Evolutionary conservation across 108 stramenopile species (phyloP).

Genomic region (Licmophora abbreviata): DNA sequence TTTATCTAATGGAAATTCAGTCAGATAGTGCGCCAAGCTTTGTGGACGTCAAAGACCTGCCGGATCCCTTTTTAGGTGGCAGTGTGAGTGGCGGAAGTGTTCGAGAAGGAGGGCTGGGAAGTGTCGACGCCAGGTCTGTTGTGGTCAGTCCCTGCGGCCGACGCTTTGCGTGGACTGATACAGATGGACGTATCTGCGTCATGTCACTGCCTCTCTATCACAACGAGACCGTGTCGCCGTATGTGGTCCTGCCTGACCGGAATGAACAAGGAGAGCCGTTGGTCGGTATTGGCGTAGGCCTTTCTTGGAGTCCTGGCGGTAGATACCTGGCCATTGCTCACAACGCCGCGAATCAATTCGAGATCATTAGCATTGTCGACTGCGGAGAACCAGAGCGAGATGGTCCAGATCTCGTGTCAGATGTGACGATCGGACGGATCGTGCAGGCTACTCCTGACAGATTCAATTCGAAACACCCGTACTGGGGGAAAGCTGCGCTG

Average conservation of each 20-base stretch:
- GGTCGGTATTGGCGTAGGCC: constrained; percentile 25
- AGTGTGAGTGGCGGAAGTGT: constrained; percentile 47
- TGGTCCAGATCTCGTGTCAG: constrained; percentile 13
- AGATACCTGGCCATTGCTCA: constrained; percentile 54
- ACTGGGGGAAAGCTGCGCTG: constrained; percentile 38
- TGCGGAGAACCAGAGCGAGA: constrained; percentile 32
- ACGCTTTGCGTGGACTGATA: constrained; percentile 53
- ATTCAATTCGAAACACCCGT: constrained; percentile 35
- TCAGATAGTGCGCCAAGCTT: constrained; percentile 23
- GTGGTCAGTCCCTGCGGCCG: constrained; percentile 60
- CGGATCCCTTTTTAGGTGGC: constrained; percentile 59
- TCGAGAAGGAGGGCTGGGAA: constrained; percentile 50
- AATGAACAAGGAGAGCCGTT: constrained; percentile 57
- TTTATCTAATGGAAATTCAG: constrained; percentile 52
- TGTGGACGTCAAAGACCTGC: constrained; percentile 33
- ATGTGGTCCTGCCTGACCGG: constrained; percentile 28
- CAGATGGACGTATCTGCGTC: constrained; percentile 50
- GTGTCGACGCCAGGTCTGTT: constrained; percentile 31
- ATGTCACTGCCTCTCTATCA: constrained; percentile 46
- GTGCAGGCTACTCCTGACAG: constrained; percentile 61
- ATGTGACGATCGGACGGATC: constrained; percentile 43
- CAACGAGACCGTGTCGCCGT: constrained; percentile 1
- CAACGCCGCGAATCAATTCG: constrained; percentile 55
- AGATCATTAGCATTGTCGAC: constrained; percentile 57
- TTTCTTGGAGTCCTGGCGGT: constrained; percentile 49